Evolutionary conservation across 2,329 filamentous ascomycete species (phyloP).

Genomic region (Erysiphe pulchra): DNA sequence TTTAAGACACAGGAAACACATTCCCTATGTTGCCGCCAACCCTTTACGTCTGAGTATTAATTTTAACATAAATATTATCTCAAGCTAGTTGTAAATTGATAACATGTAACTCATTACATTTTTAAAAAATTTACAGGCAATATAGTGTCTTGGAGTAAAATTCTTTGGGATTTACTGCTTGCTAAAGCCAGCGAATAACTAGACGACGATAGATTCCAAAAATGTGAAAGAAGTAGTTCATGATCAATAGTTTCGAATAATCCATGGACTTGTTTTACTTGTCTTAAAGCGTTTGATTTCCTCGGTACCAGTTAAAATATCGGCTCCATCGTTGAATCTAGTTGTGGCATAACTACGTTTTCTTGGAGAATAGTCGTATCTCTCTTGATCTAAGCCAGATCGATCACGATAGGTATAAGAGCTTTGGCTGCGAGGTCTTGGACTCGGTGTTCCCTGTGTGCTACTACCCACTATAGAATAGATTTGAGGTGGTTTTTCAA

Average conservation of each 20-base stretch:
- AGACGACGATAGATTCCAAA: no score
- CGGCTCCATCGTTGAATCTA: background rate
- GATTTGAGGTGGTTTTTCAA: background rate
- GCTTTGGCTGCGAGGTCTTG: background rate
- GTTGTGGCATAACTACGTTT: background rate
- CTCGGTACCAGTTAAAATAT: background rate
- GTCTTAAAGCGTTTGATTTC: background rate
- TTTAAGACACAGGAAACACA: no score
- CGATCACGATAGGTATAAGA: background rate
- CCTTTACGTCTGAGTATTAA: no score
- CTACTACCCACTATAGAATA: conserved; percentile 1
- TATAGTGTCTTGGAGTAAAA: no score
- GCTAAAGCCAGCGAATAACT: no score
- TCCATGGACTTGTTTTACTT: conserved; percentile 1
- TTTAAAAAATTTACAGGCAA: no score
- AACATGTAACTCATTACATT: no score
- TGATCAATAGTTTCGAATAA: background rate
- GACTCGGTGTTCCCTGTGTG: conserved; percentile 5
- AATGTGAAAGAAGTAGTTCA: no score
- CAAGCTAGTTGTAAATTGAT: no score
- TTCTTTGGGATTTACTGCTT: no score
- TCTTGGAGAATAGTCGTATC: background rate
- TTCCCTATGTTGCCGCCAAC: no score
- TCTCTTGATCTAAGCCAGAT: background rate
- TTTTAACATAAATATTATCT: no score